Evolutionary conservation across 1,284 basidiomycete genomes (phyloP).

Genomic region (Cystobasidium sp.): DNA sequence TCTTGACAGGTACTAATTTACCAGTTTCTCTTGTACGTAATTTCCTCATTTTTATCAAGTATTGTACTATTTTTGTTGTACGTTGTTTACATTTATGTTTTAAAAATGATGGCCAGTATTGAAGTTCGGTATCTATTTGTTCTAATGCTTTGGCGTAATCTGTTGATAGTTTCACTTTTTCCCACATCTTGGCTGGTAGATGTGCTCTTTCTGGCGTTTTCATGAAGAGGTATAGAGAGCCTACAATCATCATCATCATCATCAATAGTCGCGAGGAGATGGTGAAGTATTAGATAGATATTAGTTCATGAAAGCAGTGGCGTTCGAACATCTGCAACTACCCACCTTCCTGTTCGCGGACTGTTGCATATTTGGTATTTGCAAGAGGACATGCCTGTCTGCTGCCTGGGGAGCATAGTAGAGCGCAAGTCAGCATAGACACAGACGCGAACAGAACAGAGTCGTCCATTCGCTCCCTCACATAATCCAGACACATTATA

Average conservation of each 20-base stretch:
- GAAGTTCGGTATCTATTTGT: slow-evolving; percentile 93
- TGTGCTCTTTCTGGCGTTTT: slow-evolving; percentile 98
- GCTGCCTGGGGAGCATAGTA: slow-evolving; percentile 34
- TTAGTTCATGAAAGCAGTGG: too few relatives aligned
- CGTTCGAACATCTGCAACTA: slow-evolving; percentile 6
- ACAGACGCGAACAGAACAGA: not conserved
- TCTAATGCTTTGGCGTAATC: slow-evolving; percentile 94
- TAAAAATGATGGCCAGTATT: slow-evolving; percentile 97
- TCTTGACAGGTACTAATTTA: slow-evolving; percentile 91
- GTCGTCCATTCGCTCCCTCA: slow-evolving; percentile 59
- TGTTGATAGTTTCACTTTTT: slow-evolving; percentile 87
- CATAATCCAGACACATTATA: slow-evolving; percentile 99
- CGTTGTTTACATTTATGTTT: slow-evolving; percentile 99
- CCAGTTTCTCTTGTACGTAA: slow-evolving; percentile 88
- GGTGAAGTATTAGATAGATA: too few relatives aligned
- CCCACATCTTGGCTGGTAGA: slow-evolving; percentile 95
- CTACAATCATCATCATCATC: slow-evolving; percentile 58
- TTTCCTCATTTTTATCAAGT: slow-evolving; percentile 96
- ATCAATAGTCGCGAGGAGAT: not conserved
- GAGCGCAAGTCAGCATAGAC: not conserved
- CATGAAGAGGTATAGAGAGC: slow-evolving; percentile 90
- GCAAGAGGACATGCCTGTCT: slow-evolving; percentile 95
- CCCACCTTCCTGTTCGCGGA: slow-evolving; percentile 88
- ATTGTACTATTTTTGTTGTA: slow-evolving; percentile 98
- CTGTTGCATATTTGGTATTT: slow-evolving; percentile 95